A percentile compares a stretch with the other conserved stretches of the same genome.
phyloP scores from a whole-genome alignment of 352 stramenopile species.

The Phytophthora hybrid region DNA sequence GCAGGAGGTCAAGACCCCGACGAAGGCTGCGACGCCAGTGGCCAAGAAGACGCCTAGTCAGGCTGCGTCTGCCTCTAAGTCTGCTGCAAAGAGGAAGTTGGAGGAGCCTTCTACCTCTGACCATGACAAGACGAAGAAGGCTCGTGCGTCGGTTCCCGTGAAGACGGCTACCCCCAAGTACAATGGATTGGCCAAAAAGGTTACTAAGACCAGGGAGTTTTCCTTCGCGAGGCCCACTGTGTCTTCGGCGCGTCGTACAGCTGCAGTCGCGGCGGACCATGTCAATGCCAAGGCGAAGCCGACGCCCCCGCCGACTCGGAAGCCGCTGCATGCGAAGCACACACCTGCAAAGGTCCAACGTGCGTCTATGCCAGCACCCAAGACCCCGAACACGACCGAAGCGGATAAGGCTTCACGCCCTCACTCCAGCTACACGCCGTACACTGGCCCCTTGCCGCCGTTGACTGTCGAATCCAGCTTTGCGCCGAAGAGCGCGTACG shows the following conservation, averaged over 20 bases:
- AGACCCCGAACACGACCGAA: constrained; percentile 10
- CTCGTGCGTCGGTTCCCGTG: constrained; percentile 23
- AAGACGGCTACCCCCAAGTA: constrained; percentile 15
- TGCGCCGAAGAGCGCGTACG: constrained; percentile 54
- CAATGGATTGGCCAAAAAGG: constrained; percentile 12
- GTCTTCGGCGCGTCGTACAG: constrained; percentile 37
- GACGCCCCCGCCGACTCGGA: constrained; percentile 4
- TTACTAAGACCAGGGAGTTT: constrained; percentile 32
- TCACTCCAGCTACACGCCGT: constrained; percentile 66
- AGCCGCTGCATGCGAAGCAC: constrained; percentile 10
- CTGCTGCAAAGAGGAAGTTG: constrained; percentile 39
- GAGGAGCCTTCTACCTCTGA: constrained; percentile 16
- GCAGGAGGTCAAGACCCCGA: constrained; percentile 5
- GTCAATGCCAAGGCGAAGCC: constrained; percentile 29
- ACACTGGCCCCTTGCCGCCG: constrained; percentile 67
- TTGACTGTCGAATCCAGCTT: constrained; percentile 72
- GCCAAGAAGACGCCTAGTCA: constrained; percentile 13
- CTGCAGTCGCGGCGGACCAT: constrained; percentile 29
- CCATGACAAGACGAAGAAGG: constrained; percentile 39
- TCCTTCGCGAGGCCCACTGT: constrained; percentile 44
- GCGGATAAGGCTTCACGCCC: constrained; percentile 25
- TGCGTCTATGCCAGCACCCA: constrained; percentile 20
- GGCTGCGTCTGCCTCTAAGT: constrained; percentile 6
- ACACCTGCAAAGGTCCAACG: constrained; percentile 22
- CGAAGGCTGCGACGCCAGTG: constrained; percentile 6